A percentile compares a stretch with the other conserved stretches of the same genome.
These are phyloP conservation scores for Olyra latifolia DNA, from an alignment of 176 grass and related monocot species.

Conservation along the genomic window DNA sequence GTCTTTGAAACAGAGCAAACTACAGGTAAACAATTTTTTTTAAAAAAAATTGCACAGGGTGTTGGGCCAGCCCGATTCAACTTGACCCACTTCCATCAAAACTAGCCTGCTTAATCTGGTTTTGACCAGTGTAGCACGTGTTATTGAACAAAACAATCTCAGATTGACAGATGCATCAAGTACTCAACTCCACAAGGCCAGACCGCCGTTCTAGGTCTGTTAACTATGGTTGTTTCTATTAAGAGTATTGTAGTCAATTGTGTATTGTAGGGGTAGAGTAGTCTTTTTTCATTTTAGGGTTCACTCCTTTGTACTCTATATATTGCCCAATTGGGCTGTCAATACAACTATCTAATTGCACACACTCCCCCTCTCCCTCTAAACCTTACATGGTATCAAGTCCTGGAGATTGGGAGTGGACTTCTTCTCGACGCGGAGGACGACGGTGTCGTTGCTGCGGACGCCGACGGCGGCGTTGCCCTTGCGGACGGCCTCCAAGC, in stretches of 20 bases:
- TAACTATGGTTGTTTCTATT: slow-evolving; percentile 22
- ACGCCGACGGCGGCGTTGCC: slow-evolving; percentile 98
- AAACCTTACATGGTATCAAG: no score
- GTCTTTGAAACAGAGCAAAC: background rate
- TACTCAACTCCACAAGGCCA: background rate
- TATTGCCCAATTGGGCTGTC: no score
- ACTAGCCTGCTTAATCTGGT: background rate
- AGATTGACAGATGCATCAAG: background rate
- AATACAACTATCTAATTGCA: no score
- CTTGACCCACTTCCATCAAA: slow-evolving; percentile 8
- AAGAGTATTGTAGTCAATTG: no score
- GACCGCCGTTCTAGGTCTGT: background rate
- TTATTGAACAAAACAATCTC: background rate
- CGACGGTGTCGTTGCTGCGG: slow-evolving; percentile 86
- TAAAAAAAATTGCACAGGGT: background rate
- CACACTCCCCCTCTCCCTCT: no score
- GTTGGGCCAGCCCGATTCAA: background rate
- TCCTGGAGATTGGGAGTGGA: slow-evolving; percentile 97
- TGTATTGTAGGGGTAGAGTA: no score
- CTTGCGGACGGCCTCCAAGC: slow-evolving; percentile 99
- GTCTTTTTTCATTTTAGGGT: no score
- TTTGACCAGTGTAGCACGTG: background rate
- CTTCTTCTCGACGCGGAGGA: slow-evolving; percentile 99
- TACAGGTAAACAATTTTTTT: background rate
- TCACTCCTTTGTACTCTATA: no score